These are phyloP conservation scores for Cutaneotrichosporon curvatum DNA, from an alignment of 1,284 basidiomycete genomes.

Conservation along the genomic window DNA sequence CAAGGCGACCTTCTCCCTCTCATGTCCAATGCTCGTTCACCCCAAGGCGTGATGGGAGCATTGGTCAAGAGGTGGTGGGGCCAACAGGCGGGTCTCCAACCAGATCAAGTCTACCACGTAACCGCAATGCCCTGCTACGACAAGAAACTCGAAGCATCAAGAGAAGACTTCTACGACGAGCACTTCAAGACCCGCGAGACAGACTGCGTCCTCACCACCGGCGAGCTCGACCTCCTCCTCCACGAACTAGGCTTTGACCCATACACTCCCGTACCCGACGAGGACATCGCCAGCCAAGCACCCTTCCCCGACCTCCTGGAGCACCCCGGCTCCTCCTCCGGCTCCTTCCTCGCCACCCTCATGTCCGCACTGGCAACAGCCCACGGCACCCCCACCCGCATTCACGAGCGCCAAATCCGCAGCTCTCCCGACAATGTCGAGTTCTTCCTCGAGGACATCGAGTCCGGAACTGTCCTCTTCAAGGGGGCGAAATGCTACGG, in stretches of 20 bases:
- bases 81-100: slow-evolving; percentile 58
- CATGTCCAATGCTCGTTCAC: slow-evolving; percentile 79
- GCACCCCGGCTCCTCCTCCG: slow-evolving; percentile 83
- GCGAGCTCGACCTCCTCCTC: slow-evolving; percentile 84
- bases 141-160: slow-evolving; percentile 96
- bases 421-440: slow-evolving; percentile 60
- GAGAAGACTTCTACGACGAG: slow-evolving; percentile 80
- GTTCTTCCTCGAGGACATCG: slow-evolving; percentile 52
- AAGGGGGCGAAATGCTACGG: slow-evolving; percentile 93
- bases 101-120: slow-evolving; percentile 85
- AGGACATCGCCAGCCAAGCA: slow-evolving; percentile 36
- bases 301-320: slow-evolving; percentile 64
- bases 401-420: slow-evolving; percentile 58
- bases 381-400: slow-evolving; percentile 50
- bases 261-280: slow-evolving; percentile 52
- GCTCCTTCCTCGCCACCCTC: slow-evolving; percentile 81
- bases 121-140: slow-evolving; percentile 99
- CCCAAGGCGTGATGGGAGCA: slow-evolving; percentile 89
- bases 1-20: slow-evolving; percentile 90
- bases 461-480: slow-evolving; percentile 63
- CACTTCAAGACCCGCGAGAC: slow-evolving; percentile 77
- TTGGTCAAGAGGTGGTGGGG: slow-evolving; percentile 83
- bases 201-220: slow-evolving; percentile 96
- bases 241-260: slow-evolving; percentile 75
- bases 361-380: slow-evolving; percentile 51